Conservation (phyloP, 176 grass and related monocot species). For the Eremochloa ophiuroides region DNA sequence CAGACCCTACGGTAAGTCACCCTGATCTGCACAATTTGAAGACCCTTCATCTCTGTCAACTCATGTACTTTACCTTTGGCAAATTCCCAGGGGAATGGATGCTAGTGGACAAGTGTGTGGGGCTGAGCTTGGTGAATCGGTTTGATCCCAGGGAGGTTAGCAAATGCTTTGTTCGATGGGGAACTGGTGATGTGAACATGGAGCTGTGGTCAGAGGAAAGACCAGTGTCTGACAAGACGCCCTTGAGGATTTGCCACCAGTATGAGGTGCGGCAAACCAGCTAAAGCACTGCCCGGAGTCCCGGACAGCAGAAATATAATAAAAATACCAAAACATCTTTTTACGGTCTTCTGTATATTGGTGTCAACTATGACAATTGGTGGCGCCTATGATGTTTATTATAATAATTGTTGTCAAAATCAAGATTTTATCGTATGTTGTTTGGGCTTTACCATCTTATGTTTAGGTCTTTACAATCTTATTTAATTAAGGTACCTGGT, state of each 20-base stretch:
- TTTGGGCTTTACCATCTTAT: too few species aligned
- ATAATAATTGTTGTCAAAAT: too few species aligned
- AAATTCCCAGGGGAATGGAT: slow-evolving; percentile 71
- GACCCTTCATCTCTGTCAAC: too few species aligned
- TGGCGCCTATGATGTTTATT: too few species aligned
- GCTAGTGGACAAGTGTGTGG: slow-evolving; percentile 77
- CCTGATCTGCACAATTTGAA: slow-evolving; percentile 1
- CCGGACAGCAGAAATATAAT: not conserved
- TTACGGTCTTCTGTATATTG: too few species aligned
- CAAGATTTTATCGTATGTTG: too few species aligned
- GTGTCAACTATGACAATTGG: too few species aligned
- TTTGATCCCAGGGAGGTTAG: slow-evolving; percentile 63
- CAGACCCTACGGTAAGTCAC: slow-evolving; percentile 65
- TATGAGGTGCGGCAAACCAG: slow-evolving; percentile 58
- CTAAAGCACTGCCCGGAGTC: not conserved
- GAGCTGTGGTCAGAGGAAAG: slow-evolving; percentile 90
- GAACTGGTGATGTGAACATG: slow-evolving; percentile 67
- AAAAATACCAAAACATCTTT: not conserved
- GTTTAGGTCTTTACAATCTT: too few species aligned
- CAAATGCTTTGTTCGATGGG: slow-evolving; percentile 83
- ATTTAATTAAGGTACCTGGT: too few species aligned
- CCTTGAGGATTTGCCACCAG: slow-evolving; percentile 69
- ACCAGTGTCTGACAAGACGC: slow-evolving; percentile 60
- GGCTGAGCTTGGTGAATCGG: slow-evolving; percentile 61
- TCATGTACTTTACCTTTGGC: not conserved